These are phyloP conservation scores for Neurospora pannonica DNA, from an alignment of 495 filamentous ascomycete species.

Conservation along the genomic window DNA sequence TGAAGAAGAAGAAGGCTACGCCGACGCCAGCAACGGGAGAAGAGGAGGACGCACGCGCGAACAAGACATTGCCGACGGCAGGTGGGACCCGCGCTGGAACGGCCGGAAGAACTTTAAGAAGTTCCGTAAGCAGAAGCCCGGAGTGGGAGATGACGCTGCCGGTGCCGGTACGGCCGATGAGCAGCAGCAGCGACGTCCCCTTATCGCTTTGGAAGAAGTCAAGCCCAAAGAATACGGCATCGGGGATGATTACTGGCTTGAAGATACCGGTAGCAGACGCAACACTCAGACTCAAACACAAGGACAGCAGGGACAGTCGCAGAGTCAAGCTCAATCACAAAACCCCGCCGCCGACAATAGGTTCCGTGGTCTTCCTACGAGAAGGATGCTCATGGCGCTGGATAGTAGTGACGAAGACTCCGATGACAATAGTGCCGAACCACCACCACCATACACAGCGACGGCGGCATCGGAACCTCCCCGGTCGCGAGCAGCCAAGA, in stretches of 20 bases:
- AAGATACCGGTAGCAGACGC: constrained; percentile 19
- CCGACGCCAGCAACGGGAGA: not conserved
- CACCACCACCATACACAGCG: not conserved
- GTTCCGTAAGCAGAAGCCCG: constrained; percentile 50
- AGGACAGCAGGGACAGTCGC: constrained; percentile 2
- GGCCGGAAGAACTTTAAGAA: constrained; percentile 95
- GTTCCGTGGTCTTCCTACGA: not conserved
- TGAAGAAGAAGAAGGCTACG: not conserved
- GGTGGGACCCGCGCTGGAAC: constrained; percentile 91
- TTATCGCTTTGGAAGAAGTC: constrained; percentile 72
- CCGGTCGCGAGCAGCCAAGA: constrained; percentile 19
- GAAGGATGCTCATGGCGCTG: constrained; percentile 14
- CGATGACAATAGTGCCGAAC: not conserved
- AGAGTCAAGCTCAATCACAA: constrained; percentile 8
- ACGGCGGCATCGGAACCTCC: constrained; percentile 9
- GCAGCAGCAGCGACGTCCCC: constrained; percentile 25
- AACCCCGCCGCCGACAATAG: not conserved
- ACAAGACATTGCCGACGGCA: constrained; percentile 40
- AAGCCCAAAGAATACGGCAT: constrained; percentile 72
- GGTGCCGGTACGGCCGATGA: constrained; percentile 18
- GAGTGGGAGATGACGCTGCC: constrained; percentile 13
- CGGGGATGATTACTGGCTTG: constrained; percentile 75
- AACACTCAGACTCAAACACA: constrained; percentile 23
- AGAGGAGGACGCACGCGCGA: constrained; percentile 30
- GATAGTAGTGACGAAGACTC: constrained; percentile 34